Conservation (phyloP, 2,329 filamentous ascomycete species). For the Huntiella decipiens region DNA sequence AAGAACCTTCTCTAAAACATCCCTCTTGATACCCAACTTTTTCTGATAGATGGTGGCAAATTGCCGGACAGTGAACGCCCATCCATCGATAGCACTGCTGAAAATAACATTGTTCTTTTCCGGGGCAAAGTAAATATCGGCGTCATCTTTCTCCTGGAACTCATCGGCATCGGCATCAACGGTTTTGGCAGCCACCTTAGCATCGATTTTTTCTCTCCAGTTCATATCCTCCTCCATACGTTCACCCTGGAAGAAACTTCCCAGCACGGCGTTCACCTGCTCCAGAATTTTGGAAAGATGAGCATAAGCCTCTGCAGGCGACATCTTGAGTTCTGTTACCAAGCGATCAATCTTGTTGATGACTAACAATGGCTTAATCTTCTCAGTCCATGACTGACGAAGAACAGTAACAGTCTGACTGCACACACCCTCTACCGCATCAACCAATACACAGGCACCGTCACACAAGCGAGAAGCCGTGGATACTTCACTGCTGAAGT, state of each 20-base stretch:
- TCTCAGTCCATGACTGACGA: constrained; percentile 86
- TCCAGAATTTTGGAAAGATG: constrained; percentile 81
- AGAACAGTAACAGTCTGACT: constrained; percentile 96
- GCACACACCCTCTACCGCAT: constrained; percentile 94
- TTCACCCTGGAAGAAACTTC: constrained; percentile 94
- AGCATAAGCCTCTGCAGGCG: constrained; percentile 67
- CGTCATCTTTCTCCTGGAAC: constrained; percentile 84
- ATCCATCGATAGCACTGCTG: constrained; percentile 93
- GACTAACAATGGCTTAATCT: constrained; percentile 80
- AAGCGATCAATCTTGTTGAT: constrained; percentile 98
- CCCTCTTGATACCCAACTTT: constrained; percentile 86
- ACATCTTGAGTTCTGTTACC: constrained; percentile 88
- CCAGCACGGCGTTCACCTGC: constrained; percentile 91
- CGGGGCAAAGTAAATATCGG: constrained; percentile 93
- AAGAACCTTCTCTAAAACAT: constrained; percentile 73
- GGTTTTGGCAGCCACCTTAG: constrained; percentile 53
- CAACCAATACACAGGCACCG: constrained; percentile 81
- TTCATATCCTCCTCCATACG: constrained; percentile 96
- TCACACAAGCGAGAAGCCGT: constrained; percentile 89
- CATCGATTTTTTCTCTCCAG: constrained; percentile 86
- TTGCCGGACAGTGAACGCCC: constrained; percentile 92
- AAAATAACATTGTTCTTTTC: constrained; percentile 99
- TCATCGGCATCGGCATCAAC: constrained; percentile 34
- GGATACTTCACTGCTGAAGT: constrained; percentile 96
- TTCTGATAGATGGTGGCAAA: constrained; percentile 90